A percentile compares a stretch with the other conserved stretches of the same genome.
Evolutionary conservation across 2,329 filamentous ascomycete genomes (phyloP).

Genomic region (Neurospora crassa): DNA sequence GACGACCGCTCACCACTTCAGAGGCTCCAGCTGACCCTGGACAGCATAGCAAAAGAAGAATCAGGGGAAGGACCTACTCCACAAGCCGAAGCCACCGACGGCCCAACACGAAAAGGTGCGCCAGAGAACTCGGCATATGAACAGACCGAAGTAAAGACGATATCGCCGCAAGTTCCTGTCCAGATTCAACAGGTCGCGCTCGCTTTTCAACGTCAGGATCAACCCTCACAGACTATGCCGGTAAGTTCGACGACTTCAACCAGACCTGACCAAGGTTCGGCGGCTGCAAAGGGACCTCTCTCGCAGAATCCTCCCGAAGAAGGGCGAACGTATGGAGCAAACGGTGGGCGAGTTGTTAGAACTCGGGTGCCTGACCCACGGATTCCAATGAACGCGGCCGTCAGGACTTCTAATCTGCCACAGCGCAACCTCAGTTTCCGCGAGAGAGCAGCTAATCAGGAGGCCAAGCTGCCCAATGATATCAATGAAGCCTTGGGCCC

Average conservation of each 20-base stretch:
- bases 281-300: slow-evolving; percentile 20
- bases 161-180: slow-evolving; percentile 24
- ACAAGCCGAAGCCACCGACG: slow-evolving; percentile 72
- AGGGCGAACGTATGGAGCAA: slow-evolving; percentile 18
- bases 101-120: slow-evolving; percentile 51
- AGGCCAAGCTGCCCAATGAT: slow-evolving; percentile 26
- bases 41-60: slow-evolving; percentile 91
- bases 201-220: slow-evolving; percentile 17
- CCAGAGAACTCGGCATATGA: slow-evolving; percentile 14
- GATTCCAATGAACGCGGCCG: slow-evolving; percentile 20
- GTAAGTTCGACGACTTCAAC: slow-evolving; percentile 16
- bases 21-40: slow-evolving; percentile 81
- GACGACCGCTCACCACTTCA: slow-evolving; percentile 84
- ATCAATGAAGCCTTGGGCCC: slow-evolving; percentile 10
- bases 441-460: slow-evolving; percentile 42
- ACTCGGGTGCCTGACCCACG: slow-evolving; percentile 17
- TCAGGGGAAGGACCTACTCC: slow-evolving; percentile 52
- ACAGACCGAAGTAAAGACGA: slow-evolving; percentile 14
- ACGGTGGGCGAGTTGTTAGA: slow-evolving; percentile 20
- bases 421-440: slow-evolving; percentile 51
- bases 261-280: slow-evolving; percentile 16
- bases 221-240: slow-evolving; percentile 12
- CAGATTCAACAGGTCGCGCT: slow-evolving; percentile 20
- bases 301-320: slow-evolving; percentile 26
- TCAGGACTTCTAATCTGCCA: slow-evolving; percentile 27